Conservation (phyloP, 228 moss, liverwort and hornwort species). For the Sphagnum fallax region DNA sequence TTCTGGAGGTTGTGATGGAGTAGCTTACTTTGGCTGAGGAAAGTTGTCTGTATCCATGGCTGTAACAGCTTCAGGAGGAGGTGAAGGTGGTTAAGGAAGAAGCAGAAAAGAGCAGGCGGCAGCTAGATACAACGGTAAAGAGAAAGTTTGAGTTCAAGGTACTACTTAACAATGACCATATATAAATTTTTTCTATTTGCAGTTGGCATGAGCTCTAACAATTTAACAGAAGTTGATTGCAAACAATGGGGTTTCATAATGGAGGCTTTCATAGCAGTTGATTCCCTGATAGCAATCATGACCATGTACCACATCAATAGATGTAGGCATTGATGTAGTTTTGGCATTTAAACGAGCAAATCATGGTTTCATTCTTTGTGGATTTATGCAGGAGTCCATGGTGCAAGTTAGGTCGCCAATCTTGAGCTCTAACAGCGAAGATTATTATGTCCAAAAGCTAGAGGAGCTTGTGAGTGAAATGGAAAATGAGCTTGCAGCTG, state of each 20-base stretch:
- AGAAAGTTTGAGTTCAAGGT: slow-evolving; percentile 48
- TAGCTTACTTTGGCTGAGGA: neutral
- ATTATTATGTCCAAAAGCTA: slow-evolving; percentile 11
- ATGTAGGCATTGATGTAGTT: too few relatives aligned
- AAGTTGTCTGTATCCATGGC: neutral
- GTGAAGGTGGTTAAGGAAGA: slow-evolving; percentile 37
- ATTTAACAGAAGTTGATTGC: too few relatives aligned
- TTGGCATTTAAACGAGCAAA: too few relatives aligned
- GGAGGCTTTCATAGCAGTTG: too few relatives aligned
- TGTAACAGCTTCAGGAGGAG: slow-evolving; percentile 48
- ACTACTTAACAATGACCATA: neutral
- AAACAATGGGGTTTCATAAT: too few relatives aligned
- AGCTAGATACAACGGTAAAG: slow-evolving; percentile 23
- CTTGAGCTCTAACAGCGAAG: slow-evolving; percentile 2
- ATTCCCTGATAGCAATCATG: too few relatives aligned
- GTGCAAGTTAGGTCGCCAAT: neutral
- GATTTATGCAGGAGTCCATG: too few relatives aligned
- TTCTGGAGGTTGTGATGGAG: too few relatives aligned
- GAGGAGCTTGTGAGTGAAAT: slow-evolving; percentile 22
- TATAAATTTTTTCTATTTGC: slow-evolving; percentile 2
- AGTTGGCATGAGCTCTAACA: slow-evolving; percentile 2
- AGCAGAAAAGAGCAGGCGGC: slow-evolving; percentile 12
- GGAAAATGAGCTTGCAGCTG: slow-evolving; percentile 24
- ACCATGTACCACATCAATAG: too few relatives aligned
- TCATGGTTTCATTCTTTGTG: too few relatives aligned